Evolutionary conservation across 371 early-diverging fungal species (phyloP).

Genomic region (Actinomortierella ambigua): DNA sequence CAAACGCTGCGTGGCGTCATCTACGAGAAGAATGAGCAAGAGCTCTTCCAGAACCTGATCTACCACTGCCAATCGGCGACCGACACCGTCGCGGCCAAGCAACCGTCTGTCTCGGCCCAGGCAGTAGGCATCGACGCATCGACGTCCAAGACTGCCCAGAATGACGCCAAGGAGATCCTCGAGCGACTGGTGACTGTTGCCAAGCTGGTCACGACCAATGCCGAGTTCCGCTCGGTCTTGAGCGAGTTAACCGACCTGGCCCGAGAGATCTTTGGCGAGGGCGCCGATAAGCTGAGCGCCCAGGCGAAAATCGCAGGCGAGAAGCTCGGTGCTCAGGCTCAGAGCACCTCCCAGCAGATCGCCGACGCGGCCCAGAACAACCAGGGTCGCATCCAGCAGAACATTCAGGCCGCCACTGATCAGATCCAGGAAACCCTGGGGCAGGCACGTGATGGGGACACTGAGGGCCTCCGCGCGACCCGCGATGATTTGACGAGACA

Average conservation of each 20-base stretch:
- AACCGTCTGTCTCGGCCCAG: conserved; percentile 1
- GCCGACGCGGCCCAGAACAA: conserved; percentile 2
- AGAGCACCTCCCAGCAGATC: neutral
- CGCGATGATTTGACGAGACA: conserved; percentile 1
- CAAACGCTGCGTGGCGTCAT: conserved; percentile 51
- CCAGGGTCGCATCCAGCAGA: conserved; percentile 11
- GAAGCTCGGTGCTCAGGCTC: conserved; percentile 20
- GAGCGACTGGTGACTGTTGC: conserved; percentile 50
- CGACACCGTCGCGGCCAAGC: conserved; percentile 9
- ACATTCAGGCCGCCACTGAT: conserved; percentile 7
- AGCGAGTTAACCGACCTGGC: conserved; percentile 54
- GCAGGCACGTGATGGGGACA: conserved; percentile 15
- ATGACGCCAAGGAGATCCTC: conserved; percentile 32
- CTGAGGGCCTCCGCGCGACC: conserved; percentile 2
- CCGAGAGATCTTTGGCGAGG: conserved; percentile 54
- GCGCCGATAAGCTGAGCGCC: conserved; percentile 44
- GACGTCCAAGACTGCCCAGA: conserved; percentile 8
- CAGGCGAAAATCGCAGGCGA: conserved; percentile 33
- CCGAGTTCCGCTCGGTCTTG: conserved; percentile 57
- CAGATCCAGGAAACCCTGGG: conserved; percentile 7
- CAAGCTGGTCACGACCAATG: conserved; percentile 54
- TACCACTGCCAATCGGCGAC: conserved; percentile 50
- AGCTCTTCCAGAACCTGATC: conserved; percentile 63
- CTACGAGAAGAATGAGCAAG: conserved; percentile 59
- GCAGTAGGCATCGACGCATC: conserved; percentile 23